These are phyloP conservation scores for Coniella lustricola DNA, from an alignment of 2,329 filamentous ascomycete species.

Conservation along the genomic window DNA sequence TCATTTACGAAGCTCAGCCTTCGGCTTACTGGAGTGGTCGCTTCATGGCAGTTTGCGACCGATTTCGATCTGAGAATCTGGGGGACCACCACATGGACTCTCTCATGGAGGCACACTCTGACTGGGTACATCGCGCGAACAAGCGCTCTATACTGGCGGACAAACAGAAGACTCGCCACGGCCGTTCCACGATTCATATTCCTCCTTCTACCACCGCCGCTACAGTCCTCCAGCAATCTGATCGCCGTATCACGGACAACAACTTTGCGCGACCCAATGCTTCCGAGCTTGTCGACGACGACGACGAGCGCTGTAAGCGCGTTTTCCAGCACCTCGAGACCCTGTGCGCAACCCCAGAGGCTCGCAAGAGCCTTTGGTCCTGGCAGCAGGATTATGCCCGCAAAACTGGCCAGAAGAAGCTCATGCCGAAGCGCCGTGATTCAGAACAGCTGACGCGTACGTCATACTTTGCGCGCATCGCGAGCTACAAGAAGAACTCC, in stretches of 20 bases:
- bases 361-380: constrained; percentile 37
- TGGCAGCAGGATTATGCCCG: constrained; percentile 47
- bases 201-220: constrained; percentile 6
- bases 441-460: constrained; percentile 21
- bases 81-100: constrained; percentile 18
- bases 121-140: background rate
- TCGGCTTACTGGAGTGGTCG: constrained; percentile 56
- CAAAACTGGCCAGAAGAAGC: constrained; percentile 26
- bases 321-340: constrained; percentile 41
- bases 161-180: constrained; percentile 8
- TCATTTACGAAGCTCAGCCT: constrained; percentile 36
- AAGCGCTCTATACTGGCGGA: constrained; percentile 4
- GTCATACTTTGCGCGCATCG: constrained; percentile 11
- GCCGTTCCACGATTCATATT: constrained; percentile 17
- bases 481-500: constrained; percentile 6
- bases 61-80: constrained; percentile 36
- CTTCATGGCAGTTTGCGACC: constrained; percentile 50
- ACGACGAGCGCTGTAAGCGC: constrained; percentile 36
- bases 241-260: constrained; percentile 10
- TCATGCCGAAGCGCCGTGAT: constrained; percentile 33
- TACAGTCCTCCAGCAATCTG: constrained; percentile 19
- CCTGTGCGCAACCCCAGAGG: constrained; percentile 40
- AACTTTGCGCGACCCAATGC: constrained; percentile 7
- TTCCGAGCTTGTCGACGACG: constrained; percentile 29
- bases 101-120: constrained; percentile 17